These are phyloP conservation scores for Metarhizium guizhouense DNA, from an alignment of 2,329 filamentous ascomycete species.

Conservation along the genomic window DNA sequence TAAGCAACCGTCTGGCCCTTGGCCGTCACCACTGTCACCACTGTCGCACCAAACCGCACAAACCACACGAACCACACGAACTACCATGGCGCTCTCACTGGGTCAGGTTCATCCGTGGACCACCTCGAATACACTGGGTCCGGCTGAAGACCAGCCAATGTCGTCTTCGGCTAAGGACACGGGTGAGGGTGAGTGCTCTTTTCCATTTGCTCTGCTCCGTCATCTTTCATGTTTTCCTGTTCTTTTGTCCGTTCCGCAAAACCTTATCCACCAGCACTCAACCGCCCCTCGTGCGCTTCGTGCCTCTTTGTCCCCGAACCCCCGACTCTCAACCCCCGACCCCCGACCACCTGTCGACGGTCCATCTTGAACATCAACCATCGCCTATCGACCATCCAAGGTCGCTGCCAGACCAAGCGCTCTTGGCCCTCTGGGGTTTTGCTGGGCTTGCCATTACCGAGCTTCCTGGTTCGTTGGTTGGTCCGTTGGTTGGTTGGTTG, in stretches of 20 bases:
- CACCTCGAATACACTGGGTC: background rate
- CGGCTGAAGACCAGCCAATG: constrained; percentile 1
- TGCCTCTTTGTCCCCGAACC: background rate
- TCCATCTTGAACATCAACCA: too few species aligned
- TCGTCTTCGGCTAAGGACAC: background rate
- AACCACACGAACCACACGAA: background rate
- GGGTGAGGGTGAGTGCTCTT: constrained; percentile 1
- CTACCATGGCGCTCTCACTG: constrained; percentile 6
- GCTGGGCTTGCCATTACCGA: background rate
- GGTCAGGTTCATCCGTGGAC: constrained; percentile 2
- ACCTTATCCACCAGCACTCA: too few species aligned
- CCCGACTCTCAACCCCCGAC: background rate
- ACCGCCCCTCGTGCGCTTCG: too few species aligned
- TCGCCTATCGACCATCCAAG: background rate
- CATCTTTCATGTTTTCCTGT: background rate
- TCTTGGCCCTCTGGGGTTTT: too few species aligned
- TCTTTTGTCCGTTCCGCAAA: background rate
- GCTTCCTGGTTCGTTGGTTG: background rate
- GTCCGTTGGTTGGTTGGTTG: background rate
- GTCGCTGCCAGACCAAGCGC: too few species aligned
- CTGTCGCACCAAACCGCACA: background rate
- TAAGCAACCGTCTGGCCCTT: background rate
- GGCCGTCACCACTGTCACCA: background rate
- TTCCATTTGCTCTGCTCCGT: background rate
- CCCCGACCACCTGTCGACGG: background rate